Evolutionary conservation across 495 filamentous ascomycete species (phyloP).

Genomic region (Neurospora sp.): DNA sequence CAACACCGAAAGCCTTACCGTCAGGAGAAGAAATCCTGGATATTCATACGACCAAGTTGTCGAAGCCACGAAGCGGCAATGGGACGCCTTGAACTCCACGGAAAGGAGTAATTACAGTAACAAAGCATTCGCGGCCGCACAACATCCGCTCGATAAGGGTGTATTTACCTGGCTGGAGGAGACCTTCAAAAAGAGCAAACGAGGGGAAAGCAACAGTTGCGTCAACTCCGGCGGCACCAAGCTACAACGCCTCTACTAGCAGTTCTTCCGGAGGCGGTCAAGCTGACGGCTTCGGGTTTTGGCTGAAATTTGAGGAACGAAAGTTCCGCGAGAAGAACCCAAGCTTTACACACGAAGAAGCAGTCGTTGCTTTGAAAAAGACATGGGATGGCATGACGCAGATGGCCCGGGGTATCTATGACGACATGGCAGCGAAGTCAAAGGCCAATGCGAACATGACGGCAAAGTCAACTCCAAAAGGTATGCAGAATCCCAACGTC

Average conservation of each 20-base stretch:
- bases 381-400: not conserved
- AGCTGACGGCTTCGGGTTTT: not conserved
- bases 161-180: not conserved
- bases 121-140: not conserved
- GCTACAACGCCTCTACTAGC: not conserved
- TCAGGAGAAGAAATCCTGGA: not conserved
- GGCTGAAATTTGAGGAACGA: not conserved
- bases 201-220: not conserved
- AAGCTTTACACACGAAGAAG: not conserved
- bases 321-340: not conserved
- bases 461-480: not conserved
- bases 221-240: not conserved
- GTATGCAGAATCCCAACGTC: too few species aligned
- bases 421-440: not conserved
- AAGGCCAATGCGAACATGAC: not conserved
- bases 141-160: not conserved
- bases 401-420: not conserved
- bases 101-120: not conserved
- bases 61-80: not conserved
- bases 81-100: not conserved
- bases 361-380: not conserved
- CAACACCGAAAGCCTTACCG: too few species aligned
- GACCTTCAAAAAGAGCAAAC: not conserved
- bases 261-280: not conserved
- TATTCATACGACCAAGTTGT: not conserved